phyloP scores from a whole-genome alignment of 2,329 filamentous ascomycete species.

The Clarireedia homoeocarpa region DNA sequence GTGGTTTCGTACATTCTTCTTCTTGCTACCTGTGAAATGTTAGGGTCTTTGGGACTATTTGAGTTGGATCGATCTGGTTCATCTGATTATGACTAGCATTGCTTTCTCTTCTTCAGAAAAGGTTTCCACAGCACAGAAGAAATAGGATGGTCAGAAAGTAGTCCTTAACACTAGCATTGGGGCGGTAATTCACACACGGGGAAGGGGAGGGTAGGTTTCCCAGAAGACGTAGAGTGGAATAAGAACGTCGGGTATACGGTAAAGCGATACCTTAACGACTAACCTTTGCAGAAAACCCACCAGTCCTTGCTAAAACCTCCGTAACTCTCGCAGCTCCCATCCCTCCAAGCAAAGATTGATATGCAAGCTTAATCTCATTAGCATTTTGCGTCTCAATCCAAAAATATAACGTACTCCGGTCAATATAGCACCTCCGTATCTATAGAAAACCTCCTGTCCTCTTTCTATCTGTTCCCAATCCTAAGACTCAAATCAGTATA shows the following conservation, averaged over 20 bases:
- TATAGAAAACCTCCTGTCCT: conserved; percentile 71
- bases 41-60: neutral
- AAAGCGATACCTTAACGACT: neutral
- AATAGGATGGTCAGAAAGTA: too few species aligned
- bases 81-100: too few species aligned
- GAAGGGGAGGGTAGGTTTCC: too few species aligned
- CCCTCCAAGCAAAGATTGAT: conserved; percentile 58
- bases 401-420: conserved; percentile 39
- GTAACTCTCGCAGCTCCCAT: conserved; percentile 68
- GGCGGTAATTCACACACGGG: too few species aligned
- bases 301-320: conserved; percentile 65
- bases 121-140: too few species aligned
- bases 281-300: conserved; percentile 57
- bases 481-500: neutral
- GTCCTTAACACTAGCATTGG: too few species aligned
- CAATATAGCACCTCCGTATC: conserved; percentile 61
- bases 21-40: conserved; percentile 42
- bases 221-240: neutral
- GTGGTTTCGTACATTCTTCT: conserved; percentile 64
- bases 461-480: conserved; percentile 68
- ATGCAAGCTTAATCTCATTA: conserved; percentile 32
- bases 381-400: neutral
- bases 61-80: neutral
- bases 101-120: too few species aligned
- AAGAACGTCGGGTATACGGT: too few species aligned